Evolutionary conservation across 2,329 filamentous ascomycete genomes (phyloP), one percentile per base, ranked within the genome.

Genomic region (Aspergillus tanneri): DNA sequence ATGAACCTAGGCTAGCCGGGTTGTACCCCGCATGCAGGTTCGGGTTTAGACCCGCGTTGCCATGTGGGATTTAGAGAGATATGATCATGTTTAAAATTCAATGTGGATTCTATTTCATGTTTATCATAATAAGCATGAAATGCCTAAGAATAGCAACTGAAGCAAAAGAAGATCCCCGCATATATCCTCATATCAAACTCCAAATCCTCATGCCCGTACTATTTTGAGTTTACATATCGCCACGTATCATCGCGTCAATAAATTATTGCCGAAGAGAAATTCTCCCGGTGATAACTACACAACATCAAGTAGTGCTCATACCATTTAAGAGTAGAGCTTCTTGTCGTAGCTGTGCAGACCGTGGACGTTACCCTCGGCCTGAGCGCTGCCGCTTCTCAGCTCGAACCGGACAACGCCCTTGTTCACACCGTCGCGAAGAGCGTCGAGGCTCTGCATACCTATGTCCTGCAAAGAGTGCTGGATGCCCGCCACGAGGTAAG

Each of bases 401-500:
- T 99, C 93, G 69, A 99, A 99, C 64, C 93, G 84, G 46, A 96
- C 85, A 41, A 76, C 82, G 52, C 91, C 90, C 24, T 83, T 78
- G 58, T 77, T 74, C 22, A 96, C 91, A 58, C 81, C 81, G 55
- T 86, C 75, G 70, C 92, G 90, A 50, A 99, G 80, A 62, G 84
- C 86, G 32, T 78, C 69, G 58, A 99, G 74, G 69, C 88, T 95
- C 76, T 83, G 84, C 66, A 90, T 83, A 57, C 93, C 93, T 66
- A 91, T 90, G 67, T 99, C 93, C 77, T 99, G 93, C 72, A 99
- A 81, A 53, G 89, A 95, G 80, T 99, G 93, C 81, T 97, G 95
- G 57, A 99, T 81, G 70, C 93, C 95, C 40, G 93, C 90, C 60
- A 92, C 85, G 30, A 99, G 84, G 75, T 99, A 99, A 37, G 93